Conservation (phyloP, 768 basidiomycete genomes). For the Amanita muscaria region DNA sequence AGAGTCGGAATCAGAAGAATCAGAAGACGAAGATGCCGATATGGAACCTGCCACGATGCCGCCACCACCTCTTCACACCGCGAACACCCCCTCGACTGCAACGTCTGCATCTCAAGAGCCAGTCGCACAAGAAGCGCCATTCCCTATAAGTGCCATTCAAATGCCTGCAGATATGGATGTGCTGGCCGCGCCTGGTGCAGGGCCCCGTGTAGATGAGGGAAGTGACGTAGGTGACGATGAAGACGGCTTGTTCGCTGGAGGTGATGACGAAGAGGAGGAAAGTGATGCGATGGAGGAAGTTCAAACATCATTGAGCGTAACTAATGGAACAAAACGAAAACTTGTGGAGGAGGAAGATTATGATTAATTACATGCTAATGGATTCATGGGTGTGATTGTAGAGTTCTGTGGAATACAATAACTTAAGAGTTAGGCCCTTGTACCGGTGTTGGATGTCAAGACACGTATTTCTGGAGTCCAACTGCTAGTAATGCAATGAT, state of each 20-base stretch:
- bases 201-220: slow-evolving; percentile 40
- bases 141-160: slow-evolving; percentile 52
- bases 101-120: slow-evolving; percentile 27
- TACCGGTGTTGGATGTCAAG: background rate
- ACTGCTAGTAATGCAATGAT: slow-evolving; percentile 35
- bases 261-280: slow-evolving; percentile 67
- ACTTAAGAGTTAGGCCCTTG: slow-evolving; percentile 12
- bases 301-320: slow-evolving; percentile 35
- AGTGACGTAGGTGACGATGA: slow-evolving; percentile 69
- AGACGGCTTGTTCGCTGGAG: slow-evolving; percentile 70
- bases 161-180: slow-evolving; percentile 68
- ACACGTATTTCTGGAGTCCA: slow-evolving; percentile 22
- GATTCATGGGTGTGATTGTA: background rate
- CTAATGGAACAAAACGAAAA: slow-evolving; percentile 68
- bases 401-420: no score
- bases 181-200: slow-evolving; percentile 36
- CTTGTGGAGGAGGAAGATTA: slow-evolving; percentile 85
- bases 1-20: slow-evolving; percentile 58
- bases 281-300: slow-evolving; percentile 81
- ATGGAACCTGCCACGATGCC: slow-evolving; percentile 62
- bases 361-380: slow-evolving; percentile 35
- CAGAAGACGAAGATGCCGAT: slow-evolving; percentile 50
- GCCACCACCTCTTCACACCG: slow-evolving; percentile 2
- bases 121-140: slow-evolving; percentile 37
- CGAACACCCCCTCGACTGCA: slow-evolving; percentile 17